Evolutionary conservation across 805 yeast genomes (phyloP).

Genomic region (Ogataea philodendri): DNA sequence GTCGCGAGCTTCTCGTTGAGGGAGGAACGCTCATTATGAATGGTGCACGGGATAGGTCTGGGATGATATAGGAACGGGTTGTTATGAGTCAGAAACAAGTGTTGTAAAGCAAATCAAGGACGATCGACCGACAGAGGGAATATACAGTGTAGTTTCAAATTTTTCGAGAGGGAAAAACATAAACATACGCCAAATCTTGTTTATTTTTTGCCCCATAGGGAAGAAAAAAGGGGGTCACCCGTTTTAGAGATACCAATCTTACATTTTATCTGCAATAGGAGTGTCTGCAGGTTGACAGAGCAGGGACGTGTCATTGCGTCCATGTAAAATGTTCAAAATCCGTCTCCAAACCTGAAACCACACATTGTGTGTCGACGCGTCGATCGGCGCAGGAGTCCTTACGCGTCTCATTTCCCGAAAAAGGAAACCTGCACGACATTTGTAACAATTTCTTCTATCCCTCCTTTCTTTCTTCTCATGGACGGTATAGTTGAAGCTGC

Average conservation of each 20-base stretch:
- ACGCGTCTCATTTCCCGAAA: constrained; percentile 15
- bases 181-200: constrained; percentile 13
- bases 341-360: too few species aligned
- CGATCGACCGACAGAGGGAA: constrained; percentile 13
- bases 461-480: constrained; percentile 19
- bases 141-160: constrained; percentile 11
- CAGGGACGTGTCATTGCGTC: too few species aligned
- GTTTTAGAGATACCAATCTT: too few species aligned
- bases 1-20: constrained; percentile 19
- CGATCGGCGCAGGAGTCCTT: too few species aligned
- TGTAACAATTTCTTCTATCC: constrained; percentile 7
- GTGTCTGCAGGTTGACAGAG: too few species aligned
- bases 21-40: constrained; percentile 15
- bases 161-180: constrained; percentile 13
- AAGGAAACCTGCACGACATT: constrained; percentile 6
- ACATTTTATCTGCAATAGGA: too few species aligned
- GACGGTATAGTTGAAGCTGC: constrained; percentile 29
- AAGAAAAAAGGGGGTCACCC: constrained; percentile 2
- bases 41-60: background rate
- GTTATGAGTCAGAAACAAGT: constrained; percentile 5
- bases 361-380: too few species aligned
- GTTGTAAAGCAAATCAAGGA: constrained; percentile 10
- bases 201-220: constrained; percentile 8
- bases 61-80: constrained; percentile 1
- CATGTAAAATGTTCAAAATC: too few species aligned